Evolutionary conservation across 768 basidiomycete genomes (phyloP), one percentile per base, ranked within the genome.

Genomic region (Mycena galericulata): DNA sequence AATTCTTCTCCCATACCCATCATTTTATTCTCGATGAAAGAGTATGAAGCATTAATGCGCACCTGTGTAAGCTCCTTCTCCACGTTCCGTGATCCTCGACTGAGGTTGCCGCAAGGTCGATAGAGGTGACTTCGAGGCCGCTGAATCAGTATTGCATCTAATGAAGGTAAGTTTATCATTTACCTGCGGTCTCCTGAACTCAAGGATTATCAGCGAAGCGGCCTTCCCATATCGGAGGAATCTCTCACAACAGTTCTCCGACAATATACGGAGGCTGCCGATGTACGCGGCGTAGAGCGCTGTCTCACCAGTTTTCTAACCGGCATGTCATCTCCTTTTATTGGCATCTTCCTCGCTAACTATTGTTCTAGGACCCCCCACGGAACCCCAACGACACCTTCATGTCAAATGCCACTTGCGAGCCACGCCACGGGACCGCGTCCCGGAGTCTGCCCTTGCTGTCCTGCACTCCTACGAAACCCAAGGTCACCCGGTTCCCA

Each of bases 381-480:
- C 85, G 0, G 86, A 86, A 40, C 75, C 68, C 20, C 92, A 93
- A 70, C 88, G 89, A 2, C 89, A 95, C 72, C 83, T 94, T 18
- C 91, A 96, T 68, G 79, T 97, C 67, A 90, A 89, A 75, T 84
- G 89, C 0, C 86, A 93, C 74, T 78, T 96, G 36, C 82, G 81
- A 43, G 80, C 87, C 1, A 78, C 84, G 7, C 80, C 89, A 0
- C 69, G 75, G 0, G 80, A 85, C 26, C 79, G 77, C 0, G 83
- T 93, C 41, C 91, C 92, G 3, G 82, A 84, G 1, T 77, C 84
- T 12, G 94, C 95, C 1, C 84, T 97, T 20, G 75, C 82, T 0
- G 79, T 92, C 51, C 84, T 98, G 18, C 92, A 95, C 68, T 74
- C 83, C 1, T 95, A 94, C 76, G 97, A 98, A 79, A 75, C 78